Conservation (phyloP, 179 eudicot species). For the Spergularia azorica region DNA sequence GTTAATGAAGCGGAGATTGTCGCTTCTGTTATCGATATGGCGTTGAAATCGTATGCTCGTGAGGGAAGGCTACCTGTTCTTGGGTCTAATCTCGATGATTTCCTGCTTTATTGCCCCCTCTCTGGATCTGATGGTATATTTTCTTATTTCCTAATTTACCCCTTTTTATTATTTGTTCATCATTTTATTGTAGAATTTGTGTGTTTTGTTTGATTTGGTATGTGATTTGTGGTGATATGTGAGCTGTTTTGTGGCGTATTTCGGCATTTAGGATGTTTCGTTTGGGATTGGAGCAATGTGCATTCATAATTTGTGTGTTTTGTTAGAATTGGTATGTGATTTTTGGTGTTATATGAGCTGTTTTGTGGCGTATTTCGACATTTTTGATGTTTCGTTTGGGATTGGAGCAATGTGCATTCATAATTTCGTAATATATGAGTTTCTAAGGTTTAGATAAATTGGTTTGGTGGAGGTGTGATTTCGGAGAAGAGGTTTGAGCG, state of each 20-base stretch:
- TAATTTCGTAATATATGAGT: no score
- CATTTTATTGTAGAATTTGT: background rate
- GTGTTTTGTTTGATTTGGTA: background rate
- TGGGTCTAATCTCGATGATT: conserved; percentile 57
- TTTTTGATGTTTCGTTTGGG: no score
- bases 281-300: background rate
- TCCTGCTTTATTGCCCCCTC: conserved; percentile 60
- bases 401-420: background rate
- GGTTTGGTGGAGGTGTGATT: no score
- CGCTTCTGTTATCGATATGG: conserved; percentile 56
- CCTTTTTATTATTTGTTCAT: background rate
- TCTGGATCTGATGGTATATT: conserved; percentile 62
- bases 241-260: background rate
- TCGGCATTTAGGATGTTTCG: background rate
- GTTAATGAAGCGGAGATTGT: conserved; percentile 66
- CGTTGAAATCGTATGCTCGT: conserved; percentile 68
- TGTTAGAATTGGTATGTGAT: background rate
- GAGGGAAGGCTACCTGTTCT: conserved; percentile 78
- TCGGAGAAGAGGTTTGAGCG: no score
- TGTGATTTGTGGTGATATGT: background rate
- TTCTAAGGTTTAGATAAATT: no score
- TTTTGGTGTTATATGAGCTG: background rate
- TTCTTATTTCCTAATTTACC: background rate
- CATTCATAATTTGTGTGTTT: background rate
- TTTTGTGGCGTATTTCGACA: background rate